Conservation (phyloP, 768 basidiomycete species). For the Pholiota conissans region DNA sequence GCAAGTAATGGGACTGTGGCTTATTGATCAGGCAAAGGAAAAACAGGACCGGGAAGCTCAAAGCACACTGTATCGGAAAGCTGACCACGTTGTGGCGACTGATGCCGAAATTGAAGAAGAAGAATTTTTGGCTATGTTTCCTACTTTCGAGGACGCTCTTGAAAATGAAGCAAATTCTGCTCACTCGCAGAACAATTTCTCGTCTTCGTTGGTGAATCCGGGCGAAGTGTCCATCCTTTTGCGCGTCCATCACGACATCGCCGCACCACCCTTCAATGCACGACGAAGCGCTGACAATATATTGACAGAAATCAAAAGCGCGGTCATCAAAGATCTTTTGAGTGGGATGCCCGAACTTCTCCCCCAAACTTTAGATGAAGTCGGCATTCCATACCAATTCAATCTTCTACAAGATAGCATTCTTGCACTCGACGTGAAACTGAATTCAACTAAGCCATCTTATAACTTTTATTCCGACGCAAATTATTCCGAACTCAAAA, state of each 20-base stretch:
- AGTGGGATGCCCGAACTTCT: constrained; percentile 27
- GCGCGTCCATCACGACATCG: constrained; percentile 46
- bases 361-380: constrained; percentile 46
- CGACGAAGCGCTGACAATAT: not conserved
- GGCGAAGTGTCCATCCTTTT: constrained; percentile 40
- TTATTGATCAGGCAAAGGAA: constrained; percentile 72
- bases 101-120: constrained; percentile 80
- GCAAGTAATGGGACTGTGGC: constrained; percentile 79
- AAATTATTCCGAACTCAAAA: constrained; percentile 73
- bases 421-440: constrained; percentile 11
- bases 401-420: constrained; percentile 41
- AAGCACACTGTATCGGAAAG: constrained; percentile 73
- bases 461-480: constrained; percentile 82
- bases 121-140: constrained; percentile 86
- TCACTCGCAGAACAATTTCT: constrained; percentile 11
- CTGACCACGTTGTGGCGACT: constrained; percentile 50
- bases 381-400: constrained; percentile 54
- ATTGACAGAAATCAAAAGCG: constrained; percentile 35
- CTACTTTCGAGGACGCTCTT: constrained; percentile 69
- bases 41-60: constrained; percentile 62
- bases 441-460: constrained; percentile 15
- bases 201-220: constrained; percentile 29
- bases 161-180: constrained; percentile 20
- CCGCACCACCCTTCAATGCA: not conserved
- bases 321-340: constrained; percentile 33